These are phyloP conservation scores for Citrullus colocynthis DNA, from an alignment of 306 rosid species.

Conservation along the genomic window DNA sequence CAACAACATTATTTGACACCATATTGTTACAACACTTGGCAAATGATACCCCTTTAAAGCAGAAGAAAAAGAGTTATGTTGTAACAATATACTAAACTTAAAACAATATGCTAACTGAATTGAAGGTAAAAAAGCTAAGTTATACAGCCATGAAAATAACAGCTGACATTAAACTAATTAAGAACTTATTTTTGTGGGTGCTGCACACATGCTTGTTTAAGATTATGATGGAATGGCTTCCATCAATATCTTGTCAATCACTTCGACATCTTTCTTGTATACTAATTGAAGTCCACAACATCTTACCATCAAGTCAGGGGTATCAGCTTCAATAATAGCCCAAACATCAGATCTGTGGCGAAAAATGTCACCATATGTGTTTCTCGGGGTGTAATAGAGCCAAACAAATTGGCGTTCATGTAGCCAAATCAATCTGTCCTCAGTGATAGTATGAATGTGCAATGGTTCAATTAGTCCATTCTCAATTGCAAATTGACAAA, in stretches of 20 bases:
- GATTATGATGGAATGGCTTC: not conserved
- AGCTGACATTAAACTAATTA: too few species aligned
- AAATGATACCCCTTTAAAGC: too few species aligned
- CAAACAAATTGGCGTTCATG: slow-evolving; percentile 12
- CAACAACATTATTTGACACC: too few species aligned
- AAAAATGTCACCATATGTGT: not conserved
- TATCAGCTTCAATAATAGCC: slow-evolving; percentile 12
- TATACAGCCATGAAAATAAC: too few species aligned
- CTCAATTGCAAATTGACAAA: slow-evolving; percentile 8
- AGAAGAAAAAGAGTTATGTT: too few species aligned
- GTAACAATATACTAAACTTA: too few species aligned
- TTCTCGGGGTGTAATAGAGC: slow-evolving; percentile 16
- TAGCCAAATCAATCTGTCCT: slow-evolving; percentile 1
- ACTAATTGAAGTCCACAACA: not conserved
- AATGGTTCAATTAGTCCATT: not conserved
- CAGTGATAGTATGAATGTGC: not conserved
- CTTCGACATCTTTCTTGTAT: not conserved
- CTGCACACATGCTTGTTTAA: too few species aligned
- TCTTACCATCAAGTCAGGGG: not conserved
- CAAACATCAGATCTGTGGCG: not conserved
- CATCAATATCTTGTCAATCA: slow-evolving; percentile 3
- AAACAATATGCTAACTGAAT: too few species aligned
- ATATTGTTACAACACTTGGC: too few species aligned
- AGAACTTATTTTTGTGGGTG: too few species aligned
- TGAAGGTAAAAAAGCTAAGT: too few species aligned